Evolutionary conservation across 805 yeast species (phyloP), one percentile per base, ranked within the genome.

Genomic region (Ogataea nitratoaversa): DNA sequence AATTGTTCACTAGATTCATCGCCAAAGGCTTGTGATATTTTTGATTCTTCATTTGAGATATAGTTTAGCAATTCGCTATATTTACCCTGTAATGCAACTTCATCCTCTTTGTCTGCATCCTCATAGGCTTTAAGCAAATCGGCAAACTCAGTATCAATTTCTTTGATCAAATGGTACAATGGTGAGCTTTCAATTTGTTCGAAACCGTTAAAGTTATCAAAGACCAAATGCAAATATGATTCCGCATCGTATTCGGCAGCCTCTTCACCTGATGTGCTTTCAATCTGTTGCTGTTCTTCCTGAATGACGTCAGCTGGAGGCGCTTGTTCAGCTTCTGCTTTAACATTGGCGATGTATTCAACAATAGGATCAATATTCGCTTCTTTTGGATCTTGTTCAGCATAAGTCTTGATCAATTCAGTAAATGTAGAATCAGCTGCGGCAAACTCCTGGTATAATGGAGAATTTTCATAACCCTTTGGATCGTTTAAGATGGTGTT

Each of bases 141-240:
- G 1, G 57, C 52, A 46, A 59, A 57, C 30, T 34, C 33, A 11
- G 52, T 43, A 40, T 59, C 64, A 25, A 56, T 40, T 28, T 47
- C 48, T n/a, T 46, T 33, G 19, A 60, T 39, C 6, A 54, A 37
- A 19, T 46, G 36, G 30, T 38, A 53, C 28, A 59, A 41, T 34
- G 53, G 48, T 7, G 62, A 46, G 14, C 43, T 44, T 12, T 49
- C 47, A 5, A 57, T 40, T 12, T 47, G 36, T 17, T 49, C 49
- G 25, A 50, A 56, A 23, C 40, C 30, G 34, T 52, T 51, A 40
- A 56, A 49, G 29, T 55, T 43, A 16, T 54, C 53, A 30, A 56
- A 54, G 9, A 56, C 43, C 4, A 50, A 38, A 29, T 43, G 39
- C 27, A 52, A 36, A 24, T 48, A 38, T 9, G 45, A 41, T 34